A percentile compares a stretch with the other conserved stretches of the same genome.
These are phyloP conservation scores for Sarcodon aspratus DNA, from an alignment of 768 basidiomycete species.

Conservation along the genomic window DNA sequence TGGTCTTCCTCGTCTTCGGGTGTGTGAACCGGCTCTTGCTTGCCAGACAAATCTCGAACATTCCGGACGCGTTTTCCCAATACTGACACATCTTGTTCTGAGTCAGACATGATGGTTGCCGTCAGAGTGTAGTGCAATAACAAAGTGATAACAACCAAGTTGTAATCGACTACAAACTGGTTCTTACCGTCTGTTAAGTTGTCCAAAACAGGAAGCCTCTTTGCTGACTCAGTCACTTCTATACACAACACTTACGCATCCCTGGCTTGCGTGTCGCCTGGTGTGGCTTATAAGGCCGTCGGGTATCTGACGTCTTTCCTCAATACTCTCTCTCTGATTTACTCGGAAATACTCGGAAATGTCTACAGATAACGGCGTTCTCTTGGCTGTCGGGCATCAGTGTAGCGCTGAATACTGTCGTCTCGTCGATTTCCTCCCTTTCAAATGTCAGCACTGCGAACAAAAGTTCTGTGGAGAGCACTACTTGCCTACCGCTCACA, in stretches of 20 bases:
- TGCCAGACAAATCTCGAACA: slow-evolving; percentile 4
- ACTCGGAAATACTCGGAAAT: too few species aligned
- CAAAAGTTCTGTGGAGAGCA: slow-evolving; percentile 69
- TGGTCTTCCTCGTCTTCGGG: slow-evolving; percentile 51
- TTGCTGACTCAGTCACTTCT: too few species aligned
- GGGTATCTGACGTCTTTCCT: too few species aligned
- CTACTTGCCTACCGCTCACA: slow-evolving; percentile 57
- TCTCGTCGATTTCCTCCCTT: slow-evolving; percentile 75
- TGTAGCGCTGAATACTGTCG: slow-evolving; percentile 58
- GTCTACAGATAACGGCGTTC: slow-evolving; percentile 1
- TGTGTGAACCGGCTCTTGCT: slow-evolving; percentile 13
- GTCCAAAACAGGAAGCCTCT: too few species aligned
- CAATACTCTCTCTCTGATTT: too few species aligned
- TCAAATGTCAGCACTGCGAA: slow-evolving; percentile 76
- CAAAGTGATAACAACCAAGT: too few species aligned
- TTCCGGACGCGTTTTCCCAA: slow-evolving; percentile 54
- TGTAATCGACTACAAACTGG: too few species aligned
- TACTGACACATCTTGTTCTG: slow-evolving; percentile 38
- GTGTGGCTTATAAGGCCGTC: too few species aligned
- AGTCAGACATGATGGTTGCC: slow-evolving; percentile 12
- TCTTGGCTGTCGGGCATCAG: slow-evolving; percentile 60
- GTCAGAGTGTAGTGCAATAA: too few species aligned
- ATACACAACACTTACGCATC: too few species aligned
- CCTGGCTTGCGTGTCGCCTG: too few species aligned
- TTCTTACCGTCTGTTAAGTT: too few species aligned